These are phyloP conservation scores for Wickerhamomyces queroliae DNA, from an alignment of 805 yeast genomes.

Conservation along the genomic window DNA sequence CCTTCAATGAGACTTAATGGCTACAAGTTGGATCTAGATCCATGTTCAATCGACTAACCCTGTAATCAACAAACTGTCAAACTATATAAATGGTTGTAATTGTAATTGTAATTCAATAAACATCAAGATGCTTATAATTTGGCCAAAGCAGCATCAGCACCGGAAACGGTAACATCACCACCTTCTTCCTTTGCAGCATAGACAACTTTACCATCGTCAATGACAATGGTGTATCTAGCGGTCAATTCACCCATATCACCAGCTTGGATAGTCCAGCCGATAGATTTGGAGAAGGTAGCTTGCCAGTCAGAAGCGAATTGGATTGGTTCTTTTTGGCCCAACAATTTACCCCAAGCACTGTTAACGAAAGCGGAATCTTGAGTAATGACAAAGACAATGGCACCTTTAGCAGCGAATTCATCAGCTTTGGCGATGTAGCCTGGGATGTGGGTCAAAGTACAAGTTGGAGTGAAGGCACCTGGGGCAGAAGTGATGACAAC, in stretches of 20 bases:
- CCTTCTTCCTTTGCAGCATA: constrained; percentile 35
- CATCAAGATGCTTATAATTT: constrained; percentile 10
- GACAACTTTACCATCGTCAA: constrained; percentile 49
- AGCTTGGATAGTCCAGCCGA: constrained; percentile 55
- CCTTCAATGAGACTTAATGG: too few relatives aligned
- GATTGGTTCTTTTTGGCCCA: constrained; percentile 28
- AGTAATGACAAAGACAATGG: constrained; percentile 51
- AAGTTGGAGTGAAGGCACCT: constrained; percentile 85
- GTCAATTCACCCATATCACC: constrained; percentile 55
- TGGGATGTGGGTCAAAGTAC: constrained; percentile 68
- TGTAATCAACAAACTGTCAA: not conserved
- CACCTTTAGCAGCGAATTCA: constrained; percentile 52
- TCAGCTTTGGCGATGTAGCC: constrained; percentile 47
- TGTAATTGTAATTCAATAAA: not conserved
- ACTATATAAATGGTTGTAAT: not conserved
- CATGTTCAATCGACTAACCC: too few relatives aligned
- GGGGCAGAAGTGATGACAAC: constrained; percentile 74
- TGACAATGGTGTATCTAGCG: constrained; percentile 66
- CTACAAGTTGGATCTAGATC: too few relatives aligned
- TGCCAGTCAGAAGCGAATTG: constrained; percentile 63
- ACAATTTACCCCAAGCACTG: constrained; percentile 55
- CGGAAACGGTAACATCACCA: constrained; percentile 20
- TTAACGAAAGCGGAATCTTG: constrained; percentile 70
- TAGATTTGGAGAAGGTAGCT: constrained; percentile 48
- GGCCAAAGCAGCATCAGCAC: constrained; percentile 24